phyloP scores from a whole-genome alignment of 2,329 filamentous ascomycete species.

The Aspergillus arachidicola region DNA sequence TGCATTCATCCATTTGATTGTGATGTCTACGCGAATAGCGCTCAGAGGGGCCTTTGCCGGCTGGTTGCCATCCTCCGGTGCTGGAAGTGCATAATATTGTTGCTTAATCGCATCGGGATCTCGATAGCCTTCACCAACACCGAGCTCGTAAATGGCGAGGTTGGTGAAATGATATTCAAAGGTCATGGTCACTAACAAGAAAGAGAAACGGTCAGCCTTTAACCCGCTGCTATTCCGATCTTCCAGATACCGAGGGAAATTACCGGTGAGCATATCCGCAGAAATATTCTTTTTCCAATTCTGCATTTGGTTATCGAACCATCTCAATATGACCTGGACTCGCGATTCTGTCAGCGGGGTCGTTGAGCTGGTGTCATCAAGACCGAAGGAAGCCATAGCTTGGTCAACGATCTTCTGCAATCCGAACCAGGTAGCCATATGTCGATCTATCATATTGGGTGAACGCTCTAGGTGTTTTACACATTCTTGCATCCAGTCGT shows the following conservation, averaged over 20 bases:
- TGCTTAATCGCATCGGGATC: conserved; percentile 38
- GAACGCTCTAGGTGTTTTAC: conserved; percentile 33
- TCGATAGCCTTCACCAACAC: conserved; percentile 39
- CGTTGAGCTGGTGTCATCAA: conserved; percentile 38
- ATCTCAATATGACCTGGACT: conserved; percentile 36
- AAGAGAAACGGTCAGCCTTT: neutral
- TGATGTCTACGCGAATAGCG: conserved; percentile 39
- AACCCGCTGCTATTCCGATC: neutral
- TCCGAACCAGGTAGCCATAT: conserved; percentile 38
- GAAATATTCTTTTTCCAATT: conserved; percentile 34
- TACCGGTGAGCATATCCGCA: conserved; percentile 34
- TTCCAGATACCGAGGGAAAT: neutral
- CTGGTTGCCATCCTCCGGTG: conserved; percentile 21
- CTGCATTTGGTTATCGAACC: conserved; percentile 41
- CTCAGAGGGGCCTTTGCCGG: conserved; percentile 25
- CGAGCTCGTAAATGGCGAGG: conserved; percentile 38
- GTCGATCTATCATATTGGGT: conserved; percentile 32
- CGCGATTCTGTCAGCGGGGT: conserved; percentile 36
- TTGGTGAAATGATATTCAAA: conserved; percentile 30
- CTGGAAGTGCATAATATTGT: conserved; percentile 37
- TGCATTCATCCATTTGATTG: conserved; percentile 41
- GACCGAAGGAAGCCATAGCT: conserved; percentile 37
- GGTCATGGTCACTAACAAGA: conserved; percentile 15
- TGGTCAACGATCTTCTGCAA: conserved; percentile 39
- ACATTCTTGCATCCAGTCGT: conserved; percentile 40